These are phyloP conservation scores for Microcyclosporella mali DNA, from an alignment of 2,329 filamentous ascomycete genomes.

Conservation along the genomic window DNA sequence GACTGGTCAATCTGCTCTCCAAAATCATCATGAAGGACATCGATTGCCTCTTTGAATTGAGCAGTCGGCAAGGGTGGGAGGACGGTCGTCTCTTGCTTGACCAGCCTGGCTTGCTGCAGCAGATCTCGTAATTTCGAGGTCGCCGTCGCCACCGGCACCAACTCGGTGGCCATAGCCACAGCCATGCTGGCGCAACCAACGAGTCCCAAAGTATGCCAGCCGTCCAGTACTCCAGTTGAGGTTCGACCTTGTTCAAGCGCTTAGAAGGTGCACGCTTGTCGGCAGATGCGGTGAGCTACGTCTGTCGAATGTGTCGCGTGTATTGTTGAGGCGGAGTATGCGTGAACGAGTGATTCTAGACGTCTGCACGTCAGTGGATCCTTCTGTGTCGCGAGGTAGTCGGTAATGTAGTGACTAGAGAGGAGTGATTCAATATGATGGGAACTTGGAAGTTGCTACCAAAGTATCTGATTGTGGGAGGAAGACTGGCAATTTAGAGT, in stretches of 20 bases:
- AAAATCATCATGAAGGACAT: conserved; percentile 24
- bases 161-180: conserved; percentile 21
- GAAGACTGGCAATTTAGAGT: neutral
- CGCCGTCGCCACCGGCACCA: conserved; percentile 24
- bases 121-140: conserved; percentile 33
- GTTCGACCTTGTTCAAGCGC: too few relatives aligned
- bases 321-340: neutral
- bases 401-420: too few relatives aligned
- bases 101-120: conserved; percentile 35
- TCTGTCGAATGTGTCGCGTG: neutral
- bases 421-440: too few relatives aligned
- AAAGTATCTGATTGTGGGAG: too few relatives aligned
- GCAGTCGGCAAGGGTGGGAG: conserved; percentile 41
- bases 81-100: conserved; percentile 38
- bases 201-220: neutral
- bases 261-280: neutral
- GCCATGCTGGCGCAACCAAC: conserved; percentile 22
- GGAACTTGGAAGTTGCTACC: neutral
- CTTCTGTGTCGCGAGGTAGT: too few relatives aligned
- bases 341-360: neutral
- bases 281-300: neutral
- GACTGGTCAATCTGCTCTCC: conserved; percentile 22
- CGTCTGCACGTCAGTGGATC: too few relatives aligned
- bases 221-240: too few relatives aligned
- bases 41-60: conserved; percentile 31